phyloP scores from a whole-genome alignment of 108 stramenopile genomes.

The Phaeodactylum tricornutum region DNA sequence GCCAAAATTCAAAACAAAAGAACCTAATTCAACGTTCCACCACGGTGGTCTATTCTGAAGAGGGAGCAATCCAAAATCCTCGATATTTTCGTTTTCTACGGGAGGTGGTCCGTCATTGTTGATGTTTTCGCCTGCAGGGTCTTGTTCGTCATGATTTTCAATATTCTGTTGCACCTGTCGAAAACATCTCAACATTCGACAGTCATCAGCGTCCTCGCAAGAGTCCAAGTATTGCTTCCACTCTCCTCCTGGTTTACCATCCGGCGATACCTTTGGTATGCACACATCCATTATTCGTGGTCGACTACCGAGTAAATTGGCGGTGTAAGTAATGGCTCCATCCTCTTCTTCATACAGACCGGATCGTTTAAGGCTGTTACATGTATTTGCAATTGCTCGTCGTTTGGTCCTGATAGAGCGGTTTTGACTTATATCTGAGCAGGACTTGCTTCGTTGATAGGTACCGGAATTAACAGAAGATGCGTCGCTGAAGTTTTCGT shows the following conservation, averaged over 20 bases:
- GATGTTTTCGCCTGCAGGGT: conserved; percentile 5
- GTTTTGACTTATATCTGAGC: too few species aligned
- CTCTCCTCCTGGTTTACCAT: conserved; percentile 26
- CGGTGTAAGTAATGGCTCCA: conserved; percentile 78
- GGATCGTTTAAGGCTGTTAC: conserved; percentile 16
- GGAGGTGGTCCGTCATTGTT: conserved; percentile 1
- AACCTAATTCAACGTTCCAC: conserved; percentile 82
- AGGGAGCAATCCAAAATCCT: conserved; percentile 54
- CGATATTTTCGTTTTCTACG: conserved; percentile 1
- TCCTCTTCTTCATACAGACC: conserved; percentile 58
- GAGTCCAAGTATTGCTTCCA: conserved; percentile 39
- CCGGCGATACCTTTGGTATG: conserved; percentile 52
- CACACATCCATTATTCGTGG: conserved; percentile 88
- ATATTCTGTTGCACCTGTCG: conserved; percentile 47
- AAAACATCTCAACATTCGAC: conserved; percentile 54
- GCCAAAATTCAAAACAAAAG: conserved; percentile 85
- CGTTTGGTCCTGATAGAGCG: conserved; percentile 14
- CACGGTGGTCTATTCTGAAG: conserved; percentile 82
- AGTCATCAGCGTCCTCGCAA: conserved; percentile 1
- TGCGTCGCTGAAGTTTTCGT: neutral
- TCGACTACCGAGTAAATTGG: conserved; percentile 75
- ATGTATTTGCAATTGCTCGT: conserved; percentile 48
- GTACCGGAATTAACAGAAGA: too few species aligned
- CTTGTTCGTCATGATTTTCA: conserved; percentile 8
- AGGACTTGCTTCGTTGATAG: too few species aligned